phyloP scores from a whole-genome alignment of 169 alveolate species.

The Plasmodium vivax region DNA sequence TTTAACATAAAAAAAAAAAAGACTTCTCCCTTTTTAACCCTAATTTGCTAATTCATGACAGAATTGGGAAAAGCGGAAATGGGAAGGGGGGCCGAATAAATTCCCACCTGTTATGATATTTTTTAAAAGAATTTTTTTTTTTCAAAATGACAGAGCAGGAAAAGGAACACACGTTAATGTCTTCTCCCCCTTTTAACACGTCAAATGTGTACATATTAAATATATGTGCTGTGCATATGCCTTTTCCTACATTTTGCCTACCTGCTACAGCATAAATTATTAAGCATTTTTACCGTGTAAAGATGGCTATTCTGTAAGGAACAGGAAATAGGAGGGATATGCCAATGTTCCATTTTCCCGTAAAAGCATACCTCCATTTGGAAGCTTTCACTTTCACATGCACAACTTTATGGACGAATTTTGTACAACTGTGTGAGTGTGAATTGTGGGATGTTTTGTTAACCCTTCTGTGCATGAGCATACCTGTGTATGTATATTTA shows the following conservation, averaged over 20 bases:
- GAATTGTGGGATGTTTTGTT: background rate
- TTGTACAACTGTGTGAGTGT: background rate
- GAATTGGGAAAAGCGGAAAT: background rate
- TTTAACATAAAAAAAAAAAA: background rate
- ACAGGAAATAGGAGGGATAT: background rate
- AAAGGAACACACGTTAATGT: background rate
- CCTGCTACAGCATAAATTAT: background rate
- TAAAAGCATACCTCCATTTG: background rate
- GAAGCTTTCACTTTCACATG: background rate
- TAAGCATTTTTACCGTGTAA: background rate
- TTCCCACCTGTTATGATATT: background rate
- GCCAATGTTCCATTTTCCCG: background rate
- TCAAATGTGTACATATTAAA: background rate
- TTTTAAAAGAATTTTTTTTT: background rate
- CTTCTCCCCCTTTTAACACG: background rate
- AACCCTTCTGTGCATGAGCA: background rate
- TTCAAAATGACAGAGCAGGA: background rate
- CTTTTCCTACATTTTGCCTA: background rate
- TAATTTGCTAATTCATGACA: background rate
- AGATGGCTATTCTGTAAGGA: background rate
- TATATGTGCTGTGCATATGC: background rate
- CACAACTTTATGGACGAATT: background rate
- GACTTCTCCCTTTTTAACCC: background rate
- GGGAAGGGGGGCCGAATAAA: background rate
- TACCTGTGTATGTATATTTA: background rate